A percentile compares a stretch with the other conserved stretches of the same genome.
Evolutionary conservation across 495 filamentous ascomycete genomes (phyloP).

Genomic region (Penicillium verhagenii): DNA sequence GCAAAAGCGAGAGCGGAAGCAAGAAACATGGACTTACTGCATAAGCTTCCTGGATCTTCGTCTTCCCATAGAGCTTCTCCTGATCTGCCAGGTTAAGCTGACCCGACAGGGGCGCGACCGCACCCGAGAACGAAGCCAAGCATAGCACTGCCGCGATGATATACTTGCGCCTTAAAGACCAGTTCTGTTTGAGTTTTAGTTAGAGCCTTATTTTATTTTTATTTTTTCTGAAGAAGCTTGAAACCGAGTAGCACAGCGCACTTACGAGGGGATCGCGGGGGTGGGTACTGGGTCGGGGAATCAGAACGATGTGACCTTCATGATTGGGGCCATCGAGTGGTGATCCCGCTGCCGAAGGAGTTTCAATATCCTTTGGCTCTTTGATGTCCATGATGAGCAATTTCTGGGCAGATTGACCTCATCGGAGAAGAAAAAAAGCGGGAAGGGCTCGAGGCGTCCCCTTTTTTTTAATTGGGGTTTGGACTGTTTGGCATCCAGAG

Average conservation of each 20-base stretch:
- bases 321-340: neutral
- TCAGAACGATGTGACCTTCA: constrained; percentile 35
- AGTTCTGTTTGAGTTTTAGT: constrained; percentile 32
- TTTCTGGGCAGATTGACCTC: neutral
- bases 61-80: constrained; percentile 29
- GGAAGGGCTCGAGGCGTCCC: too few relatives aligned
- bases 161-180: constrained; percentile 44
- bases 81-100: constrained; percentile 33
- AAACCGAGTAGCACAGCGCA: neutral
- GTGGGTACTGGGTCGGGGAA: constrained; percentile 47
- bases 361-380: constrained; percentile 12
- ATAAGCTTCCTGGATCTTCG: constrained; percentile 26
- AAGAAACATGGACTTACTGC: too few relatives aligned
- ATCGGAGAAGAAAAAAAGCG: neutral
- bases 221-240: too few relatives aligned
- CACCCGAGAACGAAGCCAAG: constrained; percentile 31
- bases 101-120: constrained; percentile 32
- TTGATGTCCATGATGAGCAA: constrained; percentile 10
- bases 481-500: neutral
- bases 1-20: too few relatives aligned
- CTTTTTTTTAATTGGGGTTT: neutral
- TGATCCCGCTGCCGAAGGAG: neutral
- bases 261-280: constrained; percentile 48
- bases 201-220: neutral
- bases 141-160: constrained; percentile 32